Evolutionary conservation across 2,329 filamentous ascomycete species (phyloP).

Genomic region (Alternaria atra): DNA sequence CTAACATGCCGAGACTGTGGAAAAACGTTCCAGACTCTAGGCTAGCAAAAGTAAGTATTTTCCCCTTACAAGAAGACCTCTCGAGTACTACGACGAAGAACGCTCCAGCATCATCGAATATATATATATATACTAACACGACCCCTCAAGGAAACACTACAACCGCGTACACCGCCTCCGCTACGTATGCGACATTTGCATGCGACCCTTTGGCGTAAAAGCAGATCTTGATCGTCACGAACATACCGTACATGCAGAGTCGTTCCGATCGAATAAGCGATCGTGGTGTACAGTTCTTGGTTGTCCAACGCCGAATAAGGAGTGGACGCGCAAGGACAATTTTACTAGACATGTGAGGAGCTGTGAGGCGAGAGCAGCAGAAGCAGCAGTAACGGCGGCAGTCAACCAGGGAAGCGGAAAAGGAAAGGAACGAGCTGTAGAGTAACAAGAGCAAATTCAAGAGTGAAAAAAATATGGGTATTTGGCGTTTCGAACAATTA

Average conservation of each 20-base stretch:
- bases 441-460: background rate
- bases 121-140: too few species aligned
- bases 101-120: too few species aligned
- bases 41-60: too few species aligned
- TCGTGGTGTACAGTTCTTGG: constrained; percentile 1
- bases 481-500: background rate
- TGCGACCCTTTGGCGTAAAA: constrained; percentile 5
- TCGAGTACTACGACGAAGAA: too few species aligned
- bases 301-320: background rate
- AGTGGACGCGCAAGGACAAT: constrained; percentile 6
- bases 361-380: background rate
- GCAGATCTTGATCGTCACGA: constrained; percentile 12
- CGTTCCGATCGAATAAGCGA: background rate
- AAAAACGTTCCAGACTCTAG: too few species aligned
- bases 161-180: constrained; percentile 8
- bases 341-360: background rate
- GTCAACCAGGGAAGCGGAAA: background rate
- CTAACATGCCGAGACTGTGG: too few species aligned
- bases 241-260: constrained; percentile 5
- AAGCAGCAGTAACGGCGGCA: background rate
- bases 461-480: constrained; percentile 1
- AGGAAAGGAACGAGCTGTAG: background rate
- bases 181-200: constrained; percentile 1
- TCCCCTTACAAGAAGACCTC: too few species aligned
- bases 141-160: background rate